Conservation (phyloP, 164 flowering plant genomes). For the Annona squamosa region DNA sequence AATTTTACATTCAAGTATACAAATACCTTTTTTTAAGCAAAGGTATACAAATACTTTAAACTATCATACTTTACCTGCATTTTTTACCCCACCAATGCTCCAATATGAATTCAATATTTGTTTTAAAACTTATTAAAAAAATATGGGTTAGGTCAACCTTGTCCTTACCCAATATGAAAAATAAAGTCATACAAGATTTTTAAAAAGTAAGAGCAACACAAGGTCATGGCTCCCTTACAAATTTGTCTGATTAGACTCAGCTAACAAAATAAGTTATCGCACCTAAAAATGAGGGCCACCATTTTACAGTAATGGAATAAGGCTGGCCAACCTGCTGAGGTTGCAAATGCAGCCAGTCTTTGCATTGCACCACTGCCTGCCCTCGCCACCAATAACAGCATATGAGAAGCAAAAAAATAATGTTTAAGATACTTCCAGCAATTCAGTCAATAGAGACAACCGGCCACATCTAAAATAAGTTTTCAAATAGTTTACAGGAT, state of each 20-base stretch:
- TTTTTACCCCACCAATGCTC: too few species aligned
- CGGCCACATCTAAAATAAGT: not conserved
- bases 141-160: not conserved
- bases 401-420: not conserved
- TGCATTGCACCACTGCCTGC: too few species aligned
- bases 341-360: not conserved
- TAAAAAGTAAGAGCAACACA: not conserved
- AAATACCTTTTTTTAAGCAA: too few species aligned
- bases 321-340: not conserved
- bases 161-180: not conserved
- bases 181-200: not conserved
- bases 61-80: too few species aligned
- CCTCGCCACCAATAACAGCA: not conserved
- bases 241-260: too few species aligned
- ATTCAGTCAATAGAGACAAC: not conserved
- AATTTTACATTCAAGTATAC: too few species aligned
- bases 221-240: too few species aligned
- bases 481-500: not conserved
- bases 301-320: not conserved
- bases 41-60: too few species aligned
- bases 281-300: not conserved
- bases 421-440: not conserved
- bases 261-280: not conserved
- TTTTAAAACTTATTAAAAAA: too few species aligned
- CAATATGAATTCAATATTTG: too few species aligned